Base-by-base conservation (phyloP, 495 filamentous ascomycete species). In the Aspergillus baeticus region DNA sequence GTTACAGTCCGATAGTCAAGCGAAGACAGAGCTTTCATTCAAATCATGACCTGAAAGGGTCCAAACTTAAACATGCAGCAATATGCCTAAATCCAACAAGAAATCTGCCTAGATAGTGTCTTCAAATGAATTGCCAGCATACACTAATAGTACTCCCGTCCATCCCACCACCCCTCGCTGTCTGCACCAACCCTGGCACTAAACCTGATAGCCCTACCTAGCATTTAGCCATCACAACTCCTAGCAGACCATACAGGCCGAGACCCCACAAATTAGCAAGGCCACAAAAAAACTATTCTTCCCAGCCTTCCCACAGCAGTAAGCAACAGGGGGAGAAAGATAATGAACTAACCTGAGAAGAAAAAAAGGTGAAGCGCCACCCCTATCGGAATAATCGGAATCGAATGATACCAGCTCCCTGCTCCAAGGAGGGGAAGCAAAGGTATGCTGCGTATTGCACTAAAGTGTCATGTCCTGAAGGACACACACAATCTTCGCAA, bases 381-480 rank as follows among this genome's bases (percentile, higher is more conserved):
- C 87, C 90, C 82, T 86, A 83, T 82, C 87, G 87, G 88, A 91
- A 84, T 94, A 84, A 94, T 93, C 90, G 89, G 92, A 96, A 96
- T 97, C 88, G 91, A 95, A 95, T 96, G 87, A 85, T 91, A 87
- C 85, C 81, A 70, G 67, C 66, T 72, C 69, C 66, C 54, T 58
- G 70, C 66, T 55, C 69, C 63, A 72, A 71, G 51, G 46, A 44
- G 55, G 52, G 38, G 57, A 63, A 52, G 56, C 64, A 58, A 71
- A 66, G 51, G 81, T 80, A 96, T 86, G 91, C 93, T 83, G 91
- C 92, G 90, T 91, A 98, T 98, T 93, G 92, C 88, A 96, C 92
- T 98, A 81, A 93, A 94, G 90, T 96, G 89, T 87, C 79, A 89
- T 96, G 89, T 84, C 77, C 72, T 74, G 64, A 68, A 5, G 23